Evolutionary conservation across 108 stramenopile genomes (phyloP).

Genomic region (Phaeodactylum tricornutum): DNA sequence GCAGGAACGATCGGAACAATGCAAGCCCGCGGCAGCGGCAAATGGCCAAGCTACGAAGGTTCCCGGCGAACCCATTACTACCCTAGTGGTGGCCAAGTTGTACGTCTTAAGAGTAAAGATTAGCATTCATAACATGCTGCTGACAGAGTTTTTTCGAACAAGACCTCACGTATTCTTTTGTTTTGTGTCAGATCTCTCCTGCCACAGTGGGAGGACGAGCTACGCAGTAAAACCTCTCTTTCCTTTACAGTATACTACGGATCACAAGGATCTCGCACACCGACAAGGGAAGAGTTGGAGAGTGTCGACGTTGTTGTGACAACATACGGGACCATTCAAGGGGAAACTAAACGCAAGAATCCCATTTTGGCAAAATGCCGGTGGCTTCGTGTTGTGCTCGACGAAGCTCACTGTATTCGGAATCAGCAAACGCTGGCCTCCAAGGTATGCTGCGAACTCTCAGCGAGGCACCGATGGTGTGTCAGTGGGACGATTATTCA

Average conservation of each 20-base stretch:
- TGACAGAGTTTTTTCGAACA: too few species aligned
- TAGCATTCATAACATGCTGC: too few species aligned
- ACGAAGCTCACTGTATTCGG: constrained; percentile 54
- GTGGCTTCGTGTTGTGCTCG: constrained; percentile 71
- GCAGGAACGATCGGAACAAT: constrained; percentile 14
- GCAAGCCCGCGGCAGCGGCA: too few species aligned
- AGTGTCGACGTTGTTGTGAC: constrained; percentile 71
- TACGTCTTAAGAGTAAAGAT: too few species aligned
- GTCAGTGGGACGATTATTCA: constrained; percentile 82
- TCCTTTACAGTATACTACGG: constrained; percentile 45
- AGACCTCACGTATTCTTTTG: too few species aligned
- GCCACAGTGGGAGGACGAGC: constrained; percentile 79
- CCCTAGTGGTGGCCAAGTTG: constrained; percentile 71
- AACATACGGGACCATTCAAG: constrained; percentile 43
- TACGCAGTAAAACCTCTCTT: constrained; percentile 61
- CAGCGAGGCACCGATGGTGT: constrained; percentile 63
- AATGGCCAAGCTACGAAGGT: too few species aligned
- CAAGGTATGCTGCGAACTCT: constrained; percentile 53
- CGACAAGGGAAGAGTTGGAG: constrained; percentile 26
- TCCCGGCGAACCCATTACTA: constrained; percentile 19
- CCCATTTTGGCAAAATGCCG: background rate
- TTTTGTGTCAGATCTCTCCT: too few species aligned
- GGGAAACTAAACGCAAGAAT: constrained; percentile 2
- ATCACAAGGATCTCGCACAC: background rate
- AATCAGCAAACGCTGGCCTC: constrained; percentile 60